A percentile compares a stretch with the other conserved stretches of the same genome.
Conservation (phyloP, 1,284 basidiomycete species). For the Rhodofomes roseus region DNA sequence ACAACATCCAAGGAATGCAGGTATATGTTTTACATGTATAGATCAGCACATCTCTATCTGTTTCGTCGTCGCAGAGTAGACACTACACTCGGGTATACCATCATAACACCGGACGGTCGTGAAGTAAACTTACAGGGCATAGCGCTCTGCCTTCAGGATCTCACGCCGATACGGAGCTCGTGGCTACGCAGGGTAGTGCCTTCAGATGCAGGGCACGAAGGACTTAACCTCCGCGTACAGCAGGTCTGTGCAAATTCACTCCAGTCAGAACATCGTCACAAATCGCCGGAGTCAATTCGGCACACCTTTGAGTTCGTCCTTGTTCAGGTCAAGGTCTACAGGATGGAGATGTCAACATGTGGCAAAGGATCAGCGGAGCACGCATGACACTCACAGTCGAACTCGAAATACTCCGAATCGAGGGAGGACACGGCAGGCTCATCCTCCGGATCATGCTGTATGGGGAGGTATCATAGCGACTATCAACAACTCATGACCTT, state of each 20-base stretch:
- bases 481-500: background rate
- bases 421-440: conserved; percentile 75
- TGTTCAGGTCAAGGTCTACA: conserved; percentile 73
- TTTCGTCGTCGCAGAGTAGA: background rate
- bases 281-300: background rate
- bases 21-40: conserved; percentile 2
- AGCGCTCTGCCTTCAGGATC: background rate
- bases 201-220: conserved; percentile 21
- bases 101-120: background rate
- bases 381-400: conserved; percentile 54
- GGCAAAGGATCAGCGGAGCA: background rate
- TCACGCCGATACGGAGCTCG: background rate
- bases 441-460: conserved; percentile 81
- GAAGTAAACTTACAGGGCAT: background rate
- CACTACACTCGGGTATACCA: background rate
- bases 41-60: background rate
- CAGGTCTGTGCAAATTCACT: conserved; percentile 13
- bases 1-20: conserved; percentile 1
- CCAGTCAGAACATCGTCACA: background rate
- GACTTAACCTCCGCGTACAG: conserved; percentile 31
- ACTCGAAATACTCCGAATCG: conserved; percentile 83
- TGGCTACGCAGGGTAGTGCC: background rate
- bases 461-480: background rate
- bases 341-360: background rate
- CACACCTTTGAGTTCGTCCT: conserved; percentile 63